phyloP scores from a whole-genome alignment of 2,329 filamentous ascomycete genomes.

The Phyllosticta citribraziliensis region DNA sequence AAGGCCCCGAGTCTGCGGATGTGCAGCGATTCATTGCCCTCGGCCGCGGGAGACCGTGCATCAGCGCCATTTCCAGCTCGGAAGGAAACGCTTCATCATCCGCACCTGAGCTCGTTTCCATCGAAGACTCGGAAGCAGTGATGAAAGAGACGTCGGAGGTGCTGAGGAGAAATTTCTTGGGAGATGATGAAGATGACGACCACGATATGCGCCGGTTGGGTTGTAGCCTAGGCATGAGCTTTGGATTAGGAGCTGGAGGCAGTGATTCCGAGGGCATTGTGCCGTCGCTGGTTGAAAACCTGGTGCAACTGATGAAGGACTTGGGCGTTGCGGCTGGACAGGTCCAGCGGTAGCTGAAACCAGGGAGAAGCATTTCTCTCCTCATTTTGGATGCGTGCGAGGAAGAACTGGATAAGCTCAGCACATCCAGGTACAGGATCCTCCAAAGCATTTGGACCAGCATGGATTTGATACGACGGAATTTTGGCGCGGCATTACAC shows the following conservation, averaged over 20 bases:
- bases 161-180: slow-evolving; percentile 41
- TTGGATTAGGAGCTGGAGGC: neutral
- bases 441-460: neutral
- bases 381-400: neutral
- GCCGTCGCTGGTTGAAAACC: slow-evolving; percentile 57
- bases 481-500: neutral
- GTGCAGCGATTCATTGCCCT: slow-evolving; percentile 49
- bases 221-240: neutral
- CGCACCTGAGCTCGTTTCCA: slow-evolving; percentile 17
- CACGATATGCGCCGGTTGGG: slow-evolving; percentile 16
- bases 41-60: slow-evolving; percentile 45
- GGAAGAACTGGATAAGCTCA: neutral
- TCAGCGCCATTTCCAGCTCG: slow-evolving; percentile 30
- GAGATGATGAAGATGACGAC: slow-evolving; percentile 24
- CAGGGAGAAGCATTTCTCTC: neutral
- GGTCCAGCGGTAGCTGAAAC: neutral
- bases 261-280: slow-evolving; percentile 21
- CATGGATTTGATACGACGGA: neutral
- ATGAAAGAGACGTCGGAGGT: slow-evolving; percentile 51
- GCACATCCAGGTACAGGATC: too few relatives aligned
- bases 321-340: slow-evolving; percentile 42
- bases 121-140: slow-evolving; percentile 49
- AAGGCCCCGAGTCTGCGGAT: slow-evolving; percentile 44
- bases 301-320: slow-evolving; percentile 54
- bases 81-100: neutral